Evolutionary conservation across 225 moss, liverwort and hornwort species (phyloP), one percentile per base, ranked within the genome.

Genomic region (Physcomitrellopsis africana): DNA sequence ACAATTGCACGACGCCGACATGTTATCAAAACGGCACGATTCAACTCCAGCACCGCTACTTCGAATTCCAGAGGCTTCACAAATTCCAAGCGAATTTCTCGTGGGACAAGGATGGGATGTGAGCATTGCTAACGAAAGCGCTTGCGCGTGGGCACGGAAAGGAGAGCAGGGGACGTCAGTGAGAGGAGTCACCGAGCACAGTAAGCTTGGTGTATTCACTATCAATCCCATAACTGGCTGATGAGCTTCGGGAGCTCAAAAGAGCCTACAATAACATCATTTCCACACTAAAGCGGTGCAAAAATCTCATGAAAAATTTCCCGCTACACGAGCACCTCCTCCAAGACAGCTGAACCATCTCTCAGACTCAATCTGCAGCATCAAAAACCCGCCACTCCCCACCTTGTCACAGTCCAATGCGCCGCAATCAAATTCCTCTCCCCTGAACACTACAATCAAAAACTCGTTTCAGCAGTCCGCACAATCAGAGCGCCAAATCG

Each of bases 181-280:
- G n/a, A 11, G 63, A 63, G 62, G 54, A 54, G 62, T 70, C 7
- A 27, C 51, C 70, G 32, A 37, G 32, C 70, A 64, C 13, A 79
- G 79, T 42, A 61, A 75, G 51, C 84, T 63, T 44, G 84, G 71
- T 19, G 70, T 51, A n/a, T 67, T 44, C 69, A 67, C 69, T 51
- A 76, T 66, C 79, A 73, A 66, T 51, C 79, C 74, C 87, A 86
- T 80, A 24, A 60, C 68, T 63, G 4, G 74, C 70, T 37, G 44
- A 49, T 58, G 24, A 46, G 45, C 82, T 70, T 27, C 62, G 24
- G 32, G 45, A 63, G 37, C 19, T 74, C 74, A 68, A n/a, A 58
- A 32, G 16, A 7, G 45, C 46, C 27, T 8, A 75, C 32, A 27
- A 27, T 7, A 63, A 43, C 42, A 48, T 41, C 48, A 65, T 13